Evolutionary conservation across 768 basidiomycete species (phyloP).

Genomic region (Cyclocybe cylindracea): DNA sequence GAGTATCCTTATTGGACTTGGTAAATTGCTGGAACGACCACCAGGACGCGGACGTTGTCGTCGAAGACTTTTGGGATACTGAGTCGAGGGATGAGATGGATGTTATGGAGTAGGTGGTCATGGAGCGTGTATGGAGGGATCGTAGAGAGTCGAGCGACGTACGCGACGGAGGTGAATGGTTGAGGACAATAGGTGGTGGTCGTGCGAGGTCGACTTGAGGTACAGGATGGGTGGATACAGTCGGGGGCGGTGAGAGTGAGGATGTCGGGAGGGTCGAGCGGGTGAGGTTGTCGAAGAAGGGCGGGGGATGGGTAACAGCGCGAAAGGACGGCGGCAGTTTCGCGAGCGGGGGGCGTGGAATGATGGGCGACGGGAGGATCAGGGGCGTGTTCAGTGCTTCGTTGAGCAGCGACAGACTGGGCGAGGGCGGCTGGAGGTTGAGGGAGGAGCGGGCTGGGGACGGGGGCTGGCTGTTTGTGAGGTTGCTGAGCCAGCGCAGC

Average conservation of each 20-base stretch:
- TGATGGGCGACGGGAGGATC: conserved; percentile 21
- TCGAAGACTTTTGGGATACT: conserved; percentile 2
- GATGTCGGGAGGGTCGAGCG: conserved; percentile 66
- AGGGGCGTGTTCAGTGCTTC: conserved; percentile 34
- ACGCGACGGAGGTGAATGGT: conserved; percentile 38
- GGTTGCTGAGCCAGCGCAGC: conserved; percentile 46
- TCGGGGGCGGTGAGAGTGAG: conserved; percentile 47
- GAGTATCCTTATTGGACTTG: conserved; percentile 46
- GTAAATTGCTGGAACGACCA: conserved; percentile 51
- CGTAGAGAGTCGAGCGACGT: conserved; percentile 65
- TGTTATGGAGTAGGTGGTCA: conserved; percentile 19
- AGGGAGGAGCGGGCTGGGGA: too few relatives aligned
- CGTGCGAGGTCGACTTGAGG: conserved; percentile 15
- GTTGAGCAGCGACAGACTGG: conserved; percentile 18
- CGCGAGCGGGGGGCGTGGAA: conserved; percentile 40
- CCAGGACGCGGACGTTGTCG: conserved; percentile 27
- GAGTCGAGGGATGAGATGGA: conserved; percentile 11
- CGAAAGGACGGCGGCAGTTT: conserved; percentile 38
- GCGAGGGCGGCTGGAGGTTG: too few relatives aligned
- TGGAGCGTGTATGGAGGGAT: conserved; percentile 35
- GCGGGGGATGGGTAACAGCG: conserved; percentile 43
- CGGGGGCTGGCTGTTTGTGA: not conserved
- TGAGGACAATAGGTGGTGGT: conserved; percentile 34
- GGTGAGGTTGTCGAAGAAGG: conserved; percentile 54
- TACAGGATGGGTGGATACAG: conserved; percentile 12